Percentiles rank a stretch among this genome's conserved stretches.
phyloP scores from a whole-genome alignment of 1,284 basidiomycete species.

The Sanguinoderma infundibulare region DNA sequence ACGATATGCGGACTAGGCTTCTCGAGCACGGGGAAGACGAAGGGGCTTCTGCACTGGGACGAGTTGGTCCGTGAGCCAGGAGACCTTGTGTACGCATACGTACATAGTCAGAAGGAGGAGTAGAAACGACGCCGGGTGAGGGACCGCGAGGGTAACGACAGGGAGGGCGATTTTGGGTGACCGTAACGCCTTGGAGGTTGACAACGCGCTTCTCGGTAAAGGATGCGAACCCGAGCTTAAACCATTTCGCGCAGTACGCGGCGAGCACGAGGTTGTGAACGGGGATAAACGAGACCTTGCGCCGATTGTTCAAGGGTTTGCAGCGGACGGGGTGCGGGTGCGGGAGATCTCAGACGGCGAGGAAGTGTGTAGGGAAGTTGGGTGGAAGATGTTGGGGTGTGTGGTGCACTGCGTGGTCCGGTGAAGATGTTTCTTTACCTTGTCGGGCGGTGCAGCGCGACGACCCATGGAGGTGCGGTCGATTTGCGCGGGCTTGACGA shows the following conservation, averaged over 20 bases:
- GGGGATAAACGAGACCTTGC: conserved; percentile 52
- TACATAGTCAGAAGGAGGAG: too few species aligned
- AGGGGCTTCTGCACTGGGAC: too few species aligned
- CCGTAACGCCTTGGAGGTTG: too few species aligned
- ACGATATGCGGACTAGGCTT: too few species aligned
- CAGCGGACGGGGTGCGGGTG: conserved; percentile 16
- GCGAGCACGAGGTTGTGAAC: conserved; percentile 58
- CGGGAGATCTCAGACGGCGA: conserved; percentile 48
- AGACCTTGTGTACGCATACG: too few species aligned
- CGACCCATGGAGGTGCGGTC: conserved; percentile 19
- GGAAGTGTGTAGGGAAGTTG: conserved; percentile 55
- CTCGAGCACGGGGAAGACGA: too few species aligned
- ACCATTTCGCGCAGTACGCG: conserved; percentile 50
- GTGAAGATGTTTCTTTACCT: conserved; percentile 28
- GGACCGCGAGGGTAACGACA: too few species aligned
- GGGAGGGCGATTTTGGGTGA: too few species aligned
- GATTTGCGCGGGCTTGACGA: conserved; percentile 14
- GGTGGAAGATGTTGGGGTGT: conserved; percentile 27
- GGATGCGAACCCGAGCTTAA: too few species aligned
- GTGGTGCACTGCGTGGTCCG: conserved; percentile 22
- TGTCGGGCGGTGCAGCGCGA: conserved; percentile 27
- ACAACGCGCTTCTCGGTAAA: too few species aligned
- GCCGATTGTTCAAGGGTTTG: conserved; percentile 9
- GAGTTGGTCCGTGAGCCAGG: too few species aligned
- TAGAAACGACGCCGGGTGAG: too few species aligned